Base-by-base conservation (phyloP, 768 basidiomycete genomes). In the Asterophora parasitica region DNA sequence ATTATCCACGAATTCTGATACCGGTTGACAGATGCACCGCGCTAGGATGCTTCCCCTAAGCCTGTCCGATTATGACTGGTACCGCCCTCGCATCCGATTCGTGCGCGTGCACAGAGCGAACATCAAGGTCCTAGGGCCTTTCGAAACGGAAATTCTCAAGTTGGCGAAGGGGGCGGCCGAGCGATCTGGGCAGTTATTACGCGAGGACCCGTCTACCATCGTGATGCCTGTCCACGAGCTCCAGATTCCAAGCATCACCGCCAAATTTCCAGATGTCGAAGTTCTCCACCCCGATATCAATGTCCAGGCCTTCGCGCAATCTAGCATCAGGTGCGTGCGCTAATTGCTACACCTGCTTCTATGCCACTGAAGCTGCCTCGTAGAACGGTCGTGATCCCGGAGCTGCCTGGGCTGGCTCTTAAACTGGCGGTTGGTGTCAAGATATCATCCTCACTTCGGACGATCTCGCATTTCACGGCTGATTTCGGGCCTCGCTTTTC, bases 401-500 rank as follows among this genome's bases (percentile, higher is more conserved):
- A 73, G 30, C 64, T 75, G 31, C 70, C 68, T 15, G 68, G 68
- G 15, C 62, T 73, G 40, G 71, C 77, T 7, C 56, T 80, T 11
- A 82, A 81, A 52, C 54, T 81, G 20, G 67, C 78, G 5, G 69
- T 82, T 46, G 76, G 76, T 11, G 76, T 81, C 46, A 77, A 74
- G 51, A 76, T 82, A 48, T 79, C 80, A 15, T 82, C 79, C 16
- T 67, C 76, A 1, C 62, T 81, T 36, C 67, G 80, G 42, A 82
- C 79, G 3, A 78, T 82, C 42, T 79, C 80, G 35, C 80, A 79
- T 54, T 79, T 72, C 49, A 79, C 78, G 2, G 75, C 79, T 19
- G 65, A 77, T 54, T 75, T 79, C 53, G 78, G 77, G 2, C 78
- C 78, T 17, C 76, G 77, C 5, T 82, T 82, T 53, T 78, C 77